These are phyloP conservation scores for Nicotiana noctiflora DNA, from an alignment of 257 asterid species.

Conservation along the genomic window DNA sequence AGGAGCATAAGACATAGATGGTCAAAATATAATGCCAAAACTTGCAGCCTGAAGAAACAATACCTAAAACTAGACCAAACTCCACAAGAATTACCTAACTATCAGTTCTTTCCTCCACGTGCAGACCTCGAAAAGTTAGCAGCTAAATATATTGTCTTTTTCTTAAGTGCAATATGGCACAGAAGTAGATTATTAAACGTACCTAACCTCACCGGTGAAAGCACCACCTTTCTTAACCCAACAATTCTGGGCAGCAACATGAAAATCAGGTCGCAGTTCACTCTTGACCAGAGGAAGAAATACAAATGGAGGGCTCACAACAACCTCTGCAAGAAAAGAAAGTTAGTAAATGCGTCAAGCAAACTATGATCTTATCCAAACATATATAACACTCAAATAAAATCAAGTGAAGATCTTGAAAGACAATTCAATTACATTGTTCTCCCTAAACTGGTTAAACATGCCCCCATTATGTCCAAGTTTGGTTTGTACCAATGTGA, in stretches of 20 bases:
- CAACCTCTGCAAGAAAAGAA: conserved; percentile 63
- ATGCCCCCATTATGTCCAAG: background rate
- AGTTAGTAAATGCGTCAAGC: conserved; percentile 1
- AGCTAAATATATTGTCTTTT: background rate
- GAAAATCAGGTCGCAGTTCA: conserved; percentile 68
- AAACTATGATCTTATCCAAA: background rate
- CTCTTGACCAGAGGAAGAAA: conserved; percentile 66
- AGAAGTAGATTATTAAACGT: conserved; percentile 5
- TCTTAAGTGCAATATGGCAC: background rate
- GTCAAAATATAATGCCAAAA: background rate
- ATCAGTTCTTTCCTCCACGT: background rate
- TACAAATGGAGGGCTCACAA: conserved; percentile 93
- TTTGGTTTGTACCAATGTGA: background rate
- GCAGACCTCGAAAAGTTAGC: background rate
- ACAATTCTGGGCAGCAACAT: conserved; percentile 95
- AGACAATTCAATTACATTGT: background rate
- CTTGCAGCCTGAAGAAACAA: background rate
- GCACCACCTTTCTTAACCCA: conserved; percentile 99
- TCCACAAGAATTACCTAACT: background rate
- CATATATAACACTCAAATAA: background rate
- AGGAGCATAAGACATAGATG: background rate
- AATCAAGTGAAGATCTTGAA: background rate
- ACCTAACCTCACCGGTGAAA: conserved; percentile 95
- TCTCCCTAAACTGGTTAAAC: background rate
- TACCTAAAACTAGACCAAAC: background rate